These are phyloP conservation scores for maize (Zea mays) DNA, from an alignment of 176 grass and related monocot genomes.

Conservation along the genomic window DNA sequence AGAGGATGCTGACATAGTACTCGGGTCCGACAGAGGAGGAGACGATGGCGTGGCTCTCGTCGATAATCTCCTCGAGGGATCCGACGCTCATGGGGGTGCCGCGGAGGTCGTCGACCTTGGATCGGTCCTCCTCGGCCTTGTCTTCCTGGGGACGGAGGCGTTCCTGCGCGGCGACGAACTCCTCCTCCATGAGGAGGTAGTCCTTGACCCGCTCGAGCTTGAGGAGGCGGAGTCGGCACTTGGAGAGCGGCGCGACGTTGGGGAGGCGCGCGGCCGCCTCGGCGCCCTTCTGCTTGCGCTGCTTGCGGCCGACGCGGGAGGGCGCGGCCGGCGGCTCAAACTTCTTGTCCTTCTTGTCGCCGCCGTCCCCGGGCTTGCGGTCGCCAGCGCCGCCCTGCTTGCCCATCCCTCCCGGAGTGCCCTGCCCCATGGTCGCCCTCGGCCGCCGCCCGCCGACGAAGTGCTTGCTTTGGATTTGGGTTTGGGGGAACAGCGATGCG, in stretches of 20 bases:
- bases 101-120: constrained; percentile 83
- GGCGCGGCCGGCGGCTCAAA: constrained; percentile 81
- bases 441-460: neutral
- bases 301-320: constrained; percentile 78
- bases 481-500: neutral
- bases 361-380: constrained; percentile 58
- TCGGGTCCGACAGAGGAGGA: constrained; percentile 81
- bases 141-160: constrained; percentile 77
- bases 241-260: constrained; percentile 73
- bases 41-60: constrained; percentile 86
- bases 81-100: constrained; percentile 90
- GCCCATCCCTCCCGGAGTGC: constrained; percentile 45
- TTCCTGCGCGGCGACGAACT: constrained; percentile 85
- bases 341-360: constrained; percentile 72
- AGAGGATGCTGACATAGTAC: constrained; percentile 83
- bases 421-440: constrained; percentile 61
- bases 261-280: constrained; percentile 80
- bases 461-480: constrained; percentile 25
- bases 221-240: constrained; percentile 82
- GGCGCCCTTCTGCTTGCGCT: constrained; percentile 76
- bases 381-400: constrained; percentile 34
- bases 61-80: constrained; percentile 86
- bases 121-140: constrained; percentile 84
- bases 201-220: constrained; percentile 95
- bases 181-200: constrained; percentile 91